These are phyloP conservation scores for Sugiyamaella smithiae DNA, from an alignment of 805 yeast species.

Conservation along the genomic window DNA sequence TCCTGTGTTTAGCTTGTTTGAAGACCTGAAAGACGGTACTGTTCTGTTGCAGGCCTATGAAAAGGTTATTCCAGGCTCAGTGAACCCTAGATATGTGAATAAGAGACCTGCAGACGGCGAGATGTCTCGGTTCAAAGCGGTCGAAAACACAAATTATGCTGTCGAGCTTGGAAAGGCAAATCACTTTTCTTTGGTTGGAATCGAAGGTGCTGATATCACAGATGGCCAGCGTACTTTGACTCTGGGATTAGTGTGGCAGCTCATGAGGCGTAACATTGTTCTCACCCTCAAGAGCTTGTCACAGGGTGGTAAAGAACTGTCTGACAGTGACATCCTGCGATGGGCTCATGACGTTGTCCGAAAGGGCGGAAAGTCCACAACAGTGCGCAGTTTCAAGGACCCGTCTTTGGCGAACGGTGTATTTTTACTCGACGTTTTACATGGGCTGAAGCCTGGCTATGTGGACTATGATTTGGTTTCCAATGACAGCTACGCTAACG, in stretches of 20 bases:
- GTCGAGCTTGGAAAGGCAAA: constrained; percentile 93
- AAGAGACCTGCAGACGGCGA: constrained; percentile 81
- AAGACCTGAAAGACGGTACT: constrained; percentile 91
- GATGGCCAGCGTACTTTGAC: constrained; percentile 90
- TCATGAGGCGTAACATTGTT: constrained; percentile 94
- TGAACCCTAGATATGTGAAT: constrained; percentile 74
- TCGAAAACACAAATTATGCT: constrained; percentile 98
- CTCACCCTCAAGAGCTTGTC: constrained; percentile 74
- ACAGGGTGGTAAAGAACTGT: constrained; percentile 72
- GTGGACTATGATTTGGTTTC: constrained; percentile 92
- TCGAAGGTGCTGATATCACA: constrained; percentile 94
- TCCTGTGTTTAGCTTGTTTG: constrained; percentile 85
- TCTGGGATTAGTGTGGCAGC: constrained; percentile 94
- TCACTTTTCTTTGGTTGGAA: constrained; percentile 91
- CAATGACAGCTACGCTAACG: constrained; percentile 89
- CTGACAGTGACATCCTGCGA: constrained; percentile 81
- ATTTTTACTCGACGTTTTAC: constrained; percentile 81
- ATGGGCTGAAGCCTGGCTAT: constrained; percentile 95
- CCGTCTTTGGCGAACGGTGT: constrained; percentile 70
- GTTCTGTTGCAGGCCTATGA: constrained; percentile 89
- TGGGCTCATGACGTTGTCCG: constrained; percentile 90
- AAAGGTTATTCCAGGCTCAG: constrained; percentile 92
- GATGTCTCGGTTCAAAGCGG: constrained; percentile 85
- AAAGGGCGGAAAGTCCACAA: constrained; percentile 76
- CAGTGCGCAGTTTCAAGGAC: constrained; percentile 84